Conservation (phyloP, 2,329 filamentous ascomycete genomes). For the Fusarium concolor region DNA sequence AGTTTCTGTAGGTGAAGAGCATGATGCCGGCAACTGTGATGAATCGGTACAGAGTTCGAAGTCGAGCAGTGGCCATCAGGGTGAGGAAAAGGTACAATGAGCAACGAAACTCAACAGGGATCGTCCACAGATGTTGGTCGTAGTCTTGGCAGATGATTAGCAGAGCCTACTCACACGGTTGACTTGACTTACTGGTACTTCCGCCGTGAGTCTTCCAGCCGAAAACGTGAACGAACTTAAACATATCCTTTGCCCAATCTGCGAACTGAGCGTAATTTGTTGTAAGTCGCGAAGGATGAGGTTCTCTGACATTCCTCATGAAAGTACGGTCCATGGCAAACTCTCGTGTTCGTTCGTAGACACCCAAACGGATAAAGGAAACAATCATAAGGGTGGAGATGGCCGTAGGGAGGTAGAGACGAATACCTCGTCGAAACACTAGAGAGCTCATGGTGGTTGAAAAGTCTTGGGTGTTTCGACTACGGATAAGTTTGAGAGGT, state of each 20-base stretch:
- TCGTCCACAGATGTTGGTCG: slow-evolving; percentile 72
- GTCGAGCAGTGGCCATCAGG: slow-evolving; percentile 61
- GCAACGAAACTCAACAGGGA: slow-evolving; percentile 70
- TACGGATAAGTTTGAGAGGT: slow-evolving; percentile 60
- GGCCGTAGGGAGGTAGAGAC: slow-evolving; percentile 63
- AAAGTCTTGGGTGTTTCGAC: slow-evolving; percentile 54
- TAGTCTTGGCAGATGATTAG: slow-evolving; percentile 51
- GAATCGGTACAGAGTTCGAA: slow-evolving; percentile 57
- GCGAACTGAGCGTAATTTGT: slow-evolving; percentile 55
- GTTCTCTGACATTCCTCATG: slow-evolving; percentile 62
- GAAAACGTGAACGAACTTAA: slow-evolving; percentile 63
- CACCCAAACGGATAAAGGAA: slow-evolving; percentile 57
- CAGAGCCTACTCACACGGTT: neutral
- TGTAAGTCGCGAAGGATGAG: slow-evolving; percentile 56
- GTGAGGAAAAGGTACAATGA: slow-evolving; percentile 68
- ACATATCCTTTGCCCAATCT: slow-evolving; percentile 63
- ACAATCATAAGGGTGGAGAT: slow-evolving; percentile 63
- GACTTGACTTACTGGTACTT: slow-evolving; percentile 53
- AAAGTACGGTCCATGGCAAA: slow-evolving; percentile 58
- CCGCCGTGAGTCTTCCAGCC: slow-evolving; percentile 62
- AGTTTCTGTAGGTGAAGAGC: slow-evolving; percentile 59
- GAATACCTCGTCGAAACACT: slow-evolving; percentile 63
- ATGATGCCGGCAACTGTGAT: slow-evolving; percentile 56
- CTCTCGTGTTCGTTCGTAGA: slow-evolving; percentile 61
- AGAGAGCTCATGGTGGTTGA: slow-evolving; percentile 61